These are phyloP conservation scores for Aureobasidium sp. DNA, from an alignment of 2,329 filamentous ascomycete species.

Conservation along the genomic window DNA sequence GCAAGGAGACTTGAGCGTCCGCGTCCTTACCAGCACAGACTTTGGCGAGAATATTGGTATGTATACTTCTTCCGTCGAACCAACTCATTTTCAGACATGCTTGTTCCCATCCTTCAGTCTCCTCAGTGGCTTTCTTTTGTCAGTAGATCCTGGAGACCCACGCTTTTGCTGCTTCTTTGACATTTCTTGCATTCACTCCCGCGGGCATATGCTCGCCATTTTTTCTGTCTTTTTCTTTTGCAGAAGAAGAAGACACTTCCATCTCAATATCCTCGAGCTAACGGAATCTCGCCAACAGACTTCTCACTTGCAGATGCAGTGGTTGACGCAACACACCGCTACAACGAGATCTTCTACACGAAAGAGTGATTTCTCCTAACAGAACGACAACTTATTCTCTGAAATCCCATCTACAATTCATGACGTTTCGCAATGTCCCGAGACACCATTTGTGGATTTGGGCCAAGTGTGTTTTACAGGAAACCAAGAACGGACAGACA, in stretches of 20 bases:
- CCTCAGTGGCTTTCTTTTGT: no score
- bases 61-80: constrained; percentile 28
- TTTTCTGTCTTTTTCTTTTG: neutral
- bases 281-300: constrained; percentile 45
- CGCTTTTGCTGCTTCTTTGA: no score
- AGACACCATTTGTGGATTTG: no score
- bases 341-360: constrained; percentile 74
- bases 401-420: no score
- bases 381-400: neutral
- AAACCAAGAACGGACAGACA: no score
- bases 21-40: constrained; percentile 62
- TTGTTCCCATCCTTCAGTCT: neutral
- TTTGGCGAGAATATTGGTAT: constrained; percentile 63
- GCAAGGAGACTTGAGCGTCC: constrained; percentile 63
- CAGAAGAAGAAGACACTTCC: neutral
- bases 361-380: constrained; percentile 23
- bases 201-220: no score
- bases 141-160: no score
- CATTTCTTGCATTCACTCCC: neutral
- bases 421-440: no score
- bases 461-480: no score
- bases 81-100: neutral
- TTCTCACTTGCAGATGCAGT: constrained; percentile 68
- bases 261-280: neutral
- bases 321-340: constrained; percentile 76